Evolutionary conservation across 345 rosid species (phyloP), one percentile per base, ranked within the genome.

Genomic region (Bretschneidera sinensis): DNA sequence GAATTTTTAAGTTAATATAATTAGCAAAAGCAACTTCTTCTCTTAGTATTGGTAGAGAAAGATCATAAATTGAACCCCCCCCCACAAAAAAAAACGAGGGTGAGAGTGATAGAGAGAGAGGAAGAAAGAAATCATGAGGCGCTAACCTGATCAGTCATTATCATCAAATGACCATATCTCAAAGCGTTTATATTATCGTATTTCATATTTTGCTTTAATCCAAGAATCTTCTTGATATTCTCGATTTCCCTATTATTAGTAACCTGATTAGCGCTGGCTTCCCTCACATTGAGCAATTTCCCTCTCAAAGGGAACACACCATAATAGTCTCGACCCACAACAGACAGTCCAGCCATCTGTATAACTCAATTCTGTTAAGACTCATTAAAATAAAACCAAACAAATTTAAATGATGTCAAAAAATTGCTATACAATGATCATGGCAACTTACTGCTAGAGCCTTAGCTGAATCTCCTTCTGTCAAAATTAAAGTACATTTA

Each of bases 401-500:
- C n/a, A 21, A 20, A 22, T 5, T 24, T 9, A 18, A 50, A 15
- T 15, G 23, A 65, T 22, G 24, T 18, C 19, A n/a, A 23, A 22
- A 66, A 50, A 28, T n/a, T 33, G 55, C 35, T 0, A 14, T 2
- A 31, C 18, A 43, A 31, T 21, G 21, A 57, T 33, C 14, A 60
- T 51, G 34, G 51, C 21, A 23, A 75, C 97, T 81, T 71, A 95
- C 97, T 5, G 99, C 99, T 21, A 95, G 87, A 60, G 91, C 74
- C 78, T 95, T 95, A 24, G 99, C 99, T 48, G 99, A 95, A 74
- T 91, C 97, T 76, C 99, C 99, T 86, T 95, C 99, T 0, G 99
- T 95, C 70, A 95, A 78, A 62, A 95, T 95, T 77, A 95, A 70
- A 18, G 97, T 91, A 65, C 99, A 95, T 43, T 56, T 77, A 0